These are phyloP conservation scores for Gloeostereum incarnatum DNA, from an alignment of 768 basidiomycete species.

Conservation along the genomic window DNA sequence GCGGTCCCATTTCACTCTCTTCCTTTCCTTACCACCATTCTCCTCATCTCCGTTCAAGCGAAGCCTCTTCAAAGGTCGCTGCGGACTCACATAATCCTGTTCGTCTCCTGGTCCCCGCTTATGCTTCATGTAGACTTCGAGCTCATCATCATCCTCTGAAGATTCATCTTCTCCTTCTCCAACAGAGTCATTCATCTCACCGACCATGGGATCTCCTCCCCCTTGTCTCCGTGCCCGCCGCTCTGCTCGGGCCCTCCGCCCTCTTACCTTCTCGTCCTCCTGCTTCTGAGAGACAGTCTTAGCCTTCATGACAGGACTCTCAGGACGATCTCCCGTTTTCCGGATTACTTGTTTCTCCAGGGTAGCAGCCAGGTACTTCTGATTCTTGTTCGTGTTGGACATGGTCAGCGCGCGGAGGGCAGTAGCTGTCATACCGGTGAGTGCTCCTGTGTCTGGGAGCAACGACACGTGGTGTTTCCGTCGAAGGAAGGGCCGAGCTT, in stretches of 20 bases:
- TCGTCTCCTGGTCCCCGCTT: constrained; percentile 70
- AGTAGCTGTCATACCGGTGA: constrained; percentile 59
- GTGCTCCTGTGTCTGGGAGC: constrained; percentile 27
- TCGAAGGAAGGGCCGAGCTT: too few relatives aligned
- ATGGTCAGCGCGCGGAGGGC: constrained; percentile 64
- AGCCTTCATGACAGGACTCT: constrained; percentile 71
- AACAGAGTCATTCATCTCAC: constrained; percentile 17
- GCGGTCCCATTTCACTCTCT: constrained; percentile 72
- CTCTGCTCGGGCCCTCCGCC: constrained; percentile 49
- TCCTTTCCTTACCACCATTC: constrained; percentile 22
- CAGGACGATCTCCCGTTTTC: constrained; percentile 62
- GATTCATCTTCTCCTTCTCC: constrained; percentile 21
- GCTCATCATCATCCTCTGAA: constrained; percentile 13
- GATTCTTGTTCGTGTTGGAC: constrained; percentile 66
- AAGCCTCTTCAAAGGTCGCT: constrained; percentile 31
- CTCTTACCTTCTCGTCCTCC: constrained; percentile 48
- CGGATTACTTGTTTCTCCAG: constrained; percentile 65
- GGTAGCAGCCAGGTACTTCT: constrained; percentile 48
- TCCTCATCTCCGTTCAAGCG: constrained; percentile 27
- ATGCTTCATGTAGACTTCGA: background rate
- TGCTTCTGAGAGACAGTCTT: constrained; percentile 59
- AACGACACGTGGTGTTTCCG: too few relatives aligned
- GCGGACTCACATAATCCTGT: constrained; percentile 69
- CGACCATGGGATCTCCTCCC: constrained; percentile 20
- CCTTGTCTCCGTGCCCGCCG: constrained; percentile 39